Base-by-base conservation (phyloP, 1,284 basidiomycete species). In the Ceratobasidium sp. region DNA sequence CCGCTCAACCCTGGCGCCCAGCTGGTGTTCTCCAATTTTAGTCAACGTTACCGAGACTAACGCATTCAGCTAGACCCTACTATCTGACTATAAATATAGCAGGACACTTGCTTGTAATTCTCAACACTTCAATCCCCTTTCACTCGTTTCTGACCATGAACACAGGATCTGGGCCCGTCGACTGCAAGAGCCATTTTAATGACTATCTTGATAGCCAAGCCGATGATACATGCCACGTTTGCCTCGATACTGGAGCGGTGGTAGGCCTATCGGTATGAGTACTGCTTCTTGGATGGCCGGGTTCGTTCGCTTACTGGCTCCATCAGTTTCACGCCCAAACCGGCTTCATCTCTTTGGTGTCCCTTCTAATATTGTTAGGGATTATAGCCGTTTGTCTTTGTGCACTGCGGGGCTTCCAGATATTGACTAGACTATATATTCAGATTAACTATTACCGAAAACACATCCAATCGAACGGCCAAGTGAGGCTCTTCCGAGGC, bases 171-270 rank as follows among this genome's bases (percentile, higher is more conserved):
- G 68, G 68, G 12, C 50, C 56, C 5, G 50, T 76, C 15, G 64
- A 76, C 52, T 76, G 73, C 62, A 44, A 10, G 1, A 57, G 26
- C 20, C 23, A 48, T 15, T 76, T 56, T n/a, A 57, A 56, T n/a
- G 52, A 56, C 4, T 69, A 69, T 42, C 67, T 48, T n/a, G 44
- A 76, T 17, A 76, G 12, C 1, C 62, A 54, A 15, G 26, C 23
- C 5, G 20, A 59, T 26, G n/a, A 44, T 10, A 75, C 62, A 6
- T 76, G 73, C 46, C 61, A 76, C 66, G 73, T 76, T n/a, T 76
- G 73, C 26, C 52, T 76, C 20, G 56, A 50, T 38, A 76, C 73
- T 46, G 73, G 73, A 2, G 73, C 73, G 15, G 73, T 76, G 23
- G 62, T 76, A 17, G 73, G 73, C 5, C 26, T 76, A 12, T 52